Conservation (phyloP, 2,329 filamentous ascomycete genomes). For the Hymenoscyphus salicellus region DNA sequence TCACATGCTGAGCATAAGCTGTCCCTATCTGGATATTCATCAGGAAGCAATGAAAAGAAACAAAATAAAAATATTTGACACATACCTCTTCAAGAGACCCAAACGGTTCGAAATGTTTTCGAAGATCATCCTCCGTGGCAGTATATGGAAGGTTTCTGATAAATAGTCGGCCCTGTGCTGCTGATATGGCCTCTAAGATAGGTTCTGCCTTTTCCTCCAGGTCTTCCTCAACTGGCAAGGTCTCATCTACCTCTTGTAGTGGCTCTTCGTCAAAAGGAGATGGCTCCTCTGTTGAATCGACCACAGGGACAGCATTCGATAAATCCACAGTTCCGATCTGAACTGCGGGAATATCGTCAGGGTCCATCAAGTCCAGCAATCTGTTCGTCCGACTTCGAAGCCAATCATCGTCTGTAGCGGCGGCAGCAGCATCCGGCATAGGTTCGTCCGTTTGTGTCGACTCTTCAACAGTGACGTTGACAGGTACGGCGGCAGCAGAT, state of each 20-base stretch:
- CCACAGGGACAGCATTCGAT: conserved; percentile 21
- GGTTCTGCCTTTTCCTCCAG: conserved; percentile 36
- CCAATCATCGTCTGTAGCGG: conserved; percentile 70
- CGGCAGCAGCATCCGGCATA: conserved; percentile 22
- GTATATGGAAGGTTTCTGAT: conserved; percentile 84
- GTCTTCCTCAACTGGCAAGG: conserved; percentile 21
- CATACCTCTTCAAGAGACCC: conserved; percentile 86
- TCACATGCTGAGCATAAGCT: conserved; percentile 95
- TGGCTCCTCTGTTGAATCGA: conserved; percentile 17
- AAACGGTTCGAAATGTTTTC: conserved; percentile 66
- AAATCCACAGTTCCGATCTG: conserved; percentile 15
- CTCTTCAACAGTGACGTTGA: conserved; percentile 11
- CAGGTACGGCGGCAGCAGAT: conserved; percentile 8
- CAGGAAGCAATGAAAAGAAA: conserved; percentile 51
- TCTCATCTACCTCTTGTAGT: conserved; percentile 17
- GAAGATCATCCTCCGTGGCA: conserved; percentile 73
- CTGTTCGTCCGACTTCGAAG: conserved; percentile 83
- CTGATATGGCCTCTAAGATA: conserved; percentile 56
- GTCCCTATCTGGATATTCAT: conserved; percentile 99
- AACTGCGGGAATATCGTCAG: conserved; percentile 32
- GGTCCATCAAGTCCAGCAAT: conserved; percentile 75
- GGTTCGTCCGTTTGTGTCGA: conserved; percentile 25
- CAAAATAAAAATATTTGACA: conserved; percentile 30
- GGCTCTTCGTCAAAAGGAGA: conserved; percentile 13
- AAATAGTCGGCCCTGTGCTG: conserved; percentile 75